Percentiles rank a stretch among this genome's conserved stretches.
phyloP scores from a whole-genome alignment of 176 grass and related monocot species.

The Secale cereale region DNA sequence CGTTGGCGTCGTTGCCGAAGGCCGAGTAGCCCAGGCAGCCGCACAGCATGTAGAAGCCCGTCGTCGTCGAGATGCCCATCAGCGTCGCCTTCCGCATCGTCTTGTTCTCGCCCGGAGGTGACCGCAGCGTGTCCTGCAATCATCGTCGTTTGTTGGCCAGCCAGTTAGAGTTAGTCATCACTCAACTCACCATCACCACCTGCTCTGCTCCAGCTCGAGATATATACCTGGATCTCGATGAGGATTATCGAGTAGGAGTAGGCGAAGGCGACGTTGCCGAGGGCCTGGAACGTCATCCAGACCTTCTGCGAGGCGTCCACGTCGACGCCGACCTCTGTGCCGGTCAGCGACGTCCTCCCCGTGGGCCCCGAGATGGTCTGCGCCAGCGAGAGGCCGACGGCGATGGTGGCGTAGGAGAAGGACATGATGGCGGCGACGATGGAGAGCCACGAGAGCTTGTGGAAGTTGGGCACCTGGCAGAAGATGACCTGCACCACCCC shows the following conservation, averaged over 20 bases:
- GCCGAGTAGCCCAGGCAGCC: conserved; percentile 79
- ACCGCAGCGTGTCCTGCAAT: conserved; percentile 63
- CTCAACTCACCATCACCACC: too few species aligned
- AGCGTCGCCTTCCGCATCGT: conserved; percentile 62
- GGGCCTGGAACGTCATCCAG: conserved; percentile 72
- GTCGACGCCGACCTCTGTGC: conserved; percentile 75
- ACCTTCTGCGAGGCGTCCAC: conserved; percentile 55
- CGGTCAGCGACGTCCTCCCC: conserved; percentile 52
- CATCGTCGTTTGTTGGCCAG: too few species aligned
- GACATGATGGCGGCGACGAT: conserved; percentile 82
- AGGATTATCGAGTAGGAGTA: conserved; percentile 84
- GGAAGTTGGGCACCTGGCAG: conserved; percentile 74
- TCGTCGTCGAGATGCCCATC: conserved; percentile 61
- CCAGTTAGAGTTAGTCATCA: too few species aligned
- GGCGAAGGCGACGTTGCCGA: conserved; percentile 89
- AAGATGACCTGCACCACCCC: conserved; percentile 67
- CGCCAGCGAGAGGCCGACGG: conserved; percentile 57
- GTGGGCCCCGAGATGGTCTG: conserved; percentile 28
- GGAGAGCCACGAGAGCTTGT: conserved; percentile 81
- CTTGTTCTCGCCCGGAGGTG: conserved; percentile 58
- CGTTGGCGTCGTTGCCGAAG: conserved; percentile 61
- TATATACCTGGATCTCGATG: conserved; percentile 80
- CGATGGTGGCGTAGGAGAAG: conserved; percentile 61
- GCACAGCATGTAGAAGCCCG: conserved; percentile 71
- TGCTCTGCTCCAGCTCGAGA: background rate